Evolutionary conservation across 305 asterid species (phyloP), one percentile per base, ranked within the genome.

Genomic region (Andrographis paniculata): DNA sequence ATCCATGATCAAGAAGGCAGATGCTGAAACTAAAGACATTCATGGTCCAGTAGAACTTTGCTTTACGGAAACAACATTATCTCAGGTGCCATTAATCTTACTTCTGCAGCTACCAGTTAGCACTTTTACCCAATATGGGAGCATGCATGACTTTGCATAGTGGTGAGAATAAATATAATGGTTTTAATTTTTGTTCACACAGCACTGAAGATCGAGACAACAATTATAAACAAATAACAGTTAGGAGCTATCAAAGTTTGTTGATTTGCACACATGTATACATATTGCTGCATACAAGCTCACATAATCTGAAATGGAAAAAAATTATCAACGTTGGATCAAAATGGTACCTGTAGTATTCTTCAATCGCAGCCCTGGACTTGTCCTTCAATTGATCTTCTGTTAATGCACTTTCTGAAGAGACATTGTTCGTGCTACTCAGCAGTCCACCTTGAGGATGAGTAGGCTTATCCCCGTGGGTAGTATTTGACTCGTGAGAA

Each of bases 281-380:
- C n/a, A n/a, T n/a, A 21, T 15, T 38, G 35, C 28, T 9, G 14
- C 51, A 9, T 11, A 41, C 33, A 20, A 11, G 44, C 50, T 22
- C 4, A 10, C 18, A 9, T 14, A 50, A 36, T 58, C 38, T 20
- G 7, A 46, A 50, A 13, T 45, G 52, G 48, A 9, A 41, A 52
- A 14, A 50, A 21, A 36, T 11, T 17, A n/a, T 16, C 38, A 46
- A 38, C 27, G 18, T 45, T 20, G 33, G 18, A 19, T 51, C 24
- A 9, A 22, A 52, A 64, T 17, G 35, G 56, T 72, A 85, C 95
- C 94, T 82, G 81, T 82, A 85, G 47, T 64, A 85, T 68, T 85
- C 94, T 67, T 74, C 73, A 40, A 85, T 79, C 35, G 92, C 48
- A 61, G 83, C 45, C 70, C 74, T 38, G 60, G 83, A 76, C 77